phyloP scores from a whole-genome alignment of 441 rosid species.

The Gossypium gossypioides region DNA sequence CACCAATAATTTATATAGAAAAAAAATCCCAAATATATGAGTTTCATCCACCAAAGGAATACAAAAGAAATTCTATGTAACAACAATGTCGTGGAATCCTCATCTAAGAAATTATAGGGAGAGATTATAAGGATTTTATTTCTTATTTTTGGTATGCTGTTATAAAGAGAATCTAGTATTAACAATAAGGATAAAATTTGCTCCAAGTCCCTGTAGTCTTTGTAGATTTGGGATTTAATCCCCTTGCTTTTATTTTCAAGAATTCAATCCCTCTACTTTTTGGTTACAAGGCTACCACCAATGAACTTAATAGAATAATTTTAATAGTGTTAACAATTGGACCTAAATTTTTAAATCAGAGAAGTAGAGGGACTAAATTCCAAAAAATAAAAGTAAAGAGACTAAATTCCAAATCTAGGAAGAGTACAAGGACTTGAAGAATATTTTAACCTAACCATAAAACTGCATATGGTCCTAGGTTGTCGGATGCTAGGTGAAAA shows the following conservation, averaged over 20 bases:
- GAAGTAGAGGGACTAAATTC: not conserved
- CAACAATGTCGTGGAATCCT: not conserved
- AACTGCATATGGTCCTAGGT: not conserved
- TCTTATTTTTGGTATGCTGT: not conserved
- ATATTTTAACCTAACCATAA: not conserved
- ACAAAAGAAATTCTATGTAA: not conserved
- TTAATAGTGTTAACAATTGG: not conserved
- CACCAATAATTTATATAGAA: not conserved
- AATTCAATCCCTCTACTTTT: not conserved
- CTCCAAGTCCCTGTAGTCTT: not conserved
- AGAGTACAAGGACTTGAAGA: not conserved
- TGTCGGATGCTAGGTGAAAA: not conserved
- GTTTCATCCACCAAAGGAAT: constrained; percentile 6
- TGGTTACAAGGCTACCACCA: not conserved
- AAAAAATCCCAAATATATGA: not conserved
- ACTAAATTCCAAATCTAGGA: not conserved
- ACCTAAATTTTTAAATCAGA: not conserved
- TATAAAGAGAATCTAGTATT: not conserved
- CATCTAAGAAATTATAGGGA: not conserved
- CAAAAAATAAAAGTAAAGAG: not conserved
- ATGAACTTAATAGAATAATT: not conserved
- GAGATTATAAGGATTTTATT: not conserved
- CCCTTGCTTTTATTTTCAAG: not conserved
- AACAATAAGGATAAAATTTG: not conserved
- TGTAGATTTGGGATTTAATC: not conserved